Conservation (phyloP, 495 filamentous ascomycete species). For the Tirmania nivea region DNA sequence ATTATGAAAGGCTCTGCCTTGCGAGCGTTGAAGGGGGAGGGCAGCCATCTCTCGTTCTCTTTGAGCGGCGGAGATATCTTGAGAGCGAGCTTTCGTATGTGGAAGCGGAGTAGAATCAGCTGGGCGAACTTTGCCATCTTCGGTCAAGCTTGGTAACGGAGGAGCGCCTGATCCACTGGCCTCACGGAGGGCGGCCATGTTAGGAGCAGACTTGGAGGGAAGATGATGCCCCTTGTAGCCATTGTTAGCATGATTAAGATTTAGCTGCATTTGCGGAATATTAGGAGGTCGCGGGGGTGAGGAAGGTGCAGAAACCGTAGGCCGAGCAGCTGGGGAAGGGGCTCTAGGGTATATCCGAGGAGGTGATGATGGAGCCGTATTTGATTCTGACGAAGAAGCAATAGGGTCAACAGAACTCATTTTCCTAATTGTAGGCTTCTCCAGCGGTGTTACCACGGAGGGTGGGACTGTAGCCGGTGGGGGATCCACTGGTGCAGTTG, state of each 20-base stretch:
- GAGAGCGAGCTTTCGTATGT: constrained; percentile 12
- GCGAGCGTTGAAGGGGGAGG: not conserved
- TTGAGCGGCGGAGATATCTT: constrained; percentile 10
- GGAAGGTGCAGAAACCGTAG: constrained; percentile 13
- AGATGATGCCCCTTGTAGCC: constrained; percentile 17
- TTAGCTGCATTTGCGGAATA: not conserved
- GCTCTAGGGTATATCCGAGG: not conserved
- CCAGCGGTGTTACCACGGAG: not conserved
- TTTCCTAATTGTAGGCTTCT: not conserved
- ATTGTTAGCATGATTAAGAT: constrained; percentile 1
- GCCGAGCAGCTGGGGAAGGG: constrained; percentile 7
- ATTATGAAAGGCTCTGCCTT: constrained; percentile 1
- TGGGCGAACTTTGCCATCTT: not conserved
- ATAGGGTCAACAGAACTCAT: no score
- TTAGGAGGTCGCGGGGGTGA: constrained; percentile 8
- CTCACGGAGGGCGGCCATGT: constrained; percentile 14
- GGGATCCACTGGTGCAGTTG: constrained; percentile 6
- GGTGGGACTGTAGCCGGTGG: constrained; percentile 4
- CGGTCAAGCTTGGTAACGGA: constrained; percentile 4
- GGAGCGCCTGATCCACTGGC: not conserved
- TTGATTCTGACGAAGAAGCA: not conserved
- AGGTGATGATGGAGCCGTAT: not conserved
- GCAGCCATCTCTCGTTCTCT: not conserved
- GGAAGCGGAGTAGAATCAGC: constrained; percentile 3
- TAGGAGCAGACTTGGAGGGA: constrained; percentile 16